A percentile compares a stretch with the other conserved stretches of the same genome.
These are phyloP conservation scores for Geranium rotundifolium DNA, from an alignment of 345 rosid species.

Conservation along the genomic window DNA sequence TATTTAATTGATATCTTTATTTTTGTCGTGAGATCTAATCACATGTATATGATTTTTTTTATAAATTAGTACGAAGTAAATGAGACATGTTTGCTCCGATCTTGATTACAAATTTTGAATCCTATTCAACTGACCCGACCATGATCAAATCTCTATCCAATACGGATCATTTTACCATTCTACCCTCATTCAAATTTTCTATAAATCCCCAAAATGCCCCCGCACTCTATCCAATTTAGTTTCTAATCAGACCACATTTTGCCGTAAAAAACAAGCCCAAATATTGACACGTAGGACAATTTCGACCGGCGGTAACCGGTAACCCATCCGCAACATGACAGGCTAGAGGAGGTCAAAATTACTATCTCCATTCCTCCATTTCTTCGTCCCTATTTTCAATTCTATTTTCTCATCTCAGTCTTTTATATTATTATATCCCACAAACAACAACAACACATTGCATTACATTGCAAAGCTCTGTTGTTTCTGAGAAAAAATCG, in stretches of 20 bases:
- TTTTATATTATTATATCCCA: background rate
- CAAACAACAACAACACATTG: background rate
- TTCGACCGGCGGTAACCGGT: conserved; percentile 10
- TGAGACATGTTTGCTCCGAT: too few relatives aligned
- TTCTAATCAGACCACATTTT: background rate
- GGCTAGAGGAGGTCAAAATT: background rate
- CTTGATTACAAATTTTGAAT: too few relatives aligned
- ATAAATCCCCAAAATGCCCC: background rate
- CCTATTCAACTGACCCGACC: too few relatives aligned
- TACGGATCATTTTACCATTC: too few relatives aligned
- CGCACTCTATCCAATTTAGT: background rate
- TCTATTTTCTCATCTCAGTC: background rate
- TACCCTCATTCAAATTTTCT: too few relatives aligned
- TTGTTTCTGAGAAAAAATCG: too few relatives aligned
- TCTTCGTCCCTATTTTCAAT: background rate
- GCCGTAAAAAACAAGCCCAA: background rate
- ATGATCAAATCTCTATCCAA: too few relatives aligned
- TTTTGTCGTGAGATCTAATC: too few relatives aligned
- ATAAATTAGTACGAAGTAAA: too few relatives aligned
- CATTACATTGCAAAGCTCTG: background rate
- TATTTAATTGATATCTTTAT: too few relatives aligned
- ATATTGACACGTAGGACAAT: background rate
- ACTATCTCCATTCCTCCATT: conserved; percentile 5
- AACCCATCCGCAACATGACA: background rate
- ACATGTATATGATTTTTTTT: too few relatives aligned